Evolutionary conservation across 345 rosid species (phyloP).

Genomic region (Eucalyptus tenuipes): DNA sequence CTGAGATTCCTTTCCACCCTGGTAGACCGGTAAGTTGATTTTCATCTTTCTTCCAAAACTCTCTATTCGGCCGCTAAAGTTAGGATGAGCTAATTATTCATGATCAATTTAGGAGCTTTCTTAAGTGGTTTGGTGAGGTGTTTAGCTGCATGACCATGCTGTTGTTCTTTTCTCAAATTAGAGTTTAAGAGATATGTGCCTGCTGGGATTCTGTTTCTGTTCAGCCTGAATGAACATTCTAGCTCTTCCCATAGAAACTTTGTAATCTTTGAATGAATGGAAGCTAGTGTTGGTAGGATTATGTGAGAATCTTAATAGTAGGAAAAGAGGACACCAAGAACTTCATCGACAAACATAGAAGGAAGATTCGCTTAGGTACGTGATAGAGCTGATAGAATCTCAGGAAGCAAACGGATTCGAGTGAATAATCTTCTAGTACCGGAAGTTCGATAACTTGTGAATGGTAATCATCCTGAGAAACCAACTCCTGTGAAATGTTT

Average conservation of each 20-base stretch:
- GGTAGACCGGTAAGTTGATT: conserved; percentile 43
- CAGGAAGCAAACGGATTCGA: not conserved
- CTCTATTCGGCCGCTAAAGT: not conserved
- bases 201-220: not conserved
- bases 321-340: not conserved
- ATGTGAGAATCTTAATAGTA: not conserved
- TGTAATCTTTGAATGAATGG: not conserved
- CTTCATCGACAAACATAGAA: not conserved
- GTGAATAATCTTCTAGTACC: not conserved
- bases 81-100: not conserved
- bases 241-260: not conserved
- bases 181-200: not conserved
- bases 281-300: not conserved
- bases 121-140: not conserved
- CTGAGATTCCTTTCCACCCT: conserved; percentile 83
- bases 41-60: not conserved
- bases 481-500: not conserved
- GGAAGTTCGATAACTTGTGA: not conserved
- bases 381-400: not conserved
- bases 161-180: not conserved
- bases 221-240: not conserved
- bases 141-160: not conserved
- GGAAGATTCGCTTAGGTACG: not conserved
- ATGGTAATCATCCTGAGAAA: not conserved
- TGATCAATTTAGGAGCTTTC: not conserved